Conservation (phyloP, 164 flowering plant genomes). For the Buxus sempervirens region DNA sequence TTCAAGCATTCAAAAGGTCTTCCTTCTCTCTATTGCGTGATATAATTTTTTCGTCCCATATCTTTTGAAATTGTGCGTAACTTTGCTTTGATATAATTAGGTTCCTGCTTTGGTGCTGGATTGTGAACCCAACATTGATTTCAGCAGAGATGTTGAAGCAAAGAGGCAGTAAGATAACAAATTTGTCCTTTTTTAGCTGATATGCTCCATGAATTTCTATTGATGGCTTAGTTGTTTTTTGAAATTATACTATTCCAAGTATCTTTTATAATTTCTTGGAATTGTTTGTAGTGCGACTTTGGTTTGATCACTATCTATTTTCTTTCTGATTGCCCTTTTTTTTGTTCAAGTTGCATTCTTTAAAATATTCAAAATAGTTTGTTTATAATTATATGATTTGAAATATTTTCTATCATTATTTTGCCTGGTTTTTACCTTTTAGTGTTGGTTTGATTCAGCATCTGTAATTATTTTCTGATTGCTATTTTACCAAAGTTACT, state of each 20-base stretch:
- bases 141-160: constrained; percentile 86
- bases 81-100: constrained; percentile 34
- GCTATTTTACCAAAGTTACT: too few relatives aligned
- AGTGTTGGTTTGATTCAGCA: too few relatives aligned
- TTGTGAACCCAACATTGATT: constrained; percentile 95
- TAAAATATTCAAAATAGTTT: too few relatives aligned
- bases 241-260: background rate
- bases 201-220: background rate
- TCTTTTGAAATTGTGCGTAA: constrained; percentile 1
- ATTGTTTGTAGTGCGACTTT: background rate
- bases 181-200: background rate
- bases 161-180: constrained; percentile 67
- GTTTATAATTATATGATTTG: too few relatives aligned
- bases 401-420: too few relatives aligned
- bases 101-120: constrained; percentile 96
- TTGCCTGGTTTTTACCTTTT: background rate
- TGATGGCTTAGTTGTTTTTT: background rate
- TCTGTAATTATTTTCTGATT: too few relatives aligned
- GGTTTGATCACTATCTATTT: background rate
- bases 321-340: background rate
- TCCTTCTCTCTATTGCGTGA: background rate
- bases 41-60: background rate
- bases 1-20: constrained; percentile 90
- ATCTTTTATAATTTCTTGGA: too few relatives aligned
- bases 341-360: background rate